phyloP scores from a whole-genome alignment of 192 early-diverging fungal species.

The Linnemannia schmuckeri region DNA sequence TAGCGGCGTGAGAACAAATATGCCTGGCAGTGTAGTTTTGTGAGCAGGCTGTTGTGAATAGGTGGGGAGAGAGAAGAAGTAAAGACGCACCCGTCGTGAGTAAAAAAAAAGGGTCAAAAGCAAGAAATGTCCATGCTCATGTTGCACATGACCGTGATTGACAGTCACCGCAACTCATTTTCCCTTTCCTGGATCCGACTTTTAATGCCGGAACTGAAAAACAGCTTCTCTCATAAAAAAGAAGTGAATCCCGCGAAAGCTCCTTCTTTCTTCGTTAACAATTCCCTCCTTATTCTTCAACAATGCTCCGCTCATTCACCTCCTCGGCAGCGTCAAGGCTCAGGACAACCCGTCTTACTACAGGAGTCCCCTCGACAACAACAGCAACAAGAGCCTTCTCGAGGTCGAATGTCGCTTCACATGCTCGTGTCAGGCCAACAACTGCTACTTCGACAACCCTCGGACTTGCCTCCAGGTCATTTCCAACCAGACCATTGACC shows the following conservation, averaged over 20 bases:
- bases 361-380: not conserved
- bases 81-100: not conserved
- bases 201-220: too few species aligned
- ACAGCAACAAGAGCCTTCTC: not conserved
- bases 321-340: not conserved
- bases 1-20: not conserved
- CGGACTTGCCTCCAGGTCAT: not conserved
- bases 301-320: conserved; percentile 11
- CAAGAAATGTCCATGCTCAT: not conserved
- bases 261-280: not conserved
- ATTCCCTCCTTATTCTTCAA: not conserved
- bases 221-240: too few species aligned
- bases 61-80: not conserved
- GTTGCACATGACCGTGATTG: not conserved
- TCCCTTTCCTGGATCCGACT: not conserved
- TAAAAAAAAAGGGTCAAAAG: not conserved
- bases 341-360: not conserved
- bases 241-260: not conserved
- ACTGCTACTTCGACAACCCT: not conserved
- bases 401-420: not conserved
- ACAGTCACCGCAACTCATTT: not conserved
- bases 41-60: not conserved
- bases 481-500: conserved; percentile 4
- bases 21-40: not conserved
- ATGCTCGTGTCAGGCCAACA: not conserved